These are phyloP conservation scores for Penicillium sp. DNA, from an alignment of 2,329 filamentous ascomycete species.

Conservation along the genomic window DNA sequence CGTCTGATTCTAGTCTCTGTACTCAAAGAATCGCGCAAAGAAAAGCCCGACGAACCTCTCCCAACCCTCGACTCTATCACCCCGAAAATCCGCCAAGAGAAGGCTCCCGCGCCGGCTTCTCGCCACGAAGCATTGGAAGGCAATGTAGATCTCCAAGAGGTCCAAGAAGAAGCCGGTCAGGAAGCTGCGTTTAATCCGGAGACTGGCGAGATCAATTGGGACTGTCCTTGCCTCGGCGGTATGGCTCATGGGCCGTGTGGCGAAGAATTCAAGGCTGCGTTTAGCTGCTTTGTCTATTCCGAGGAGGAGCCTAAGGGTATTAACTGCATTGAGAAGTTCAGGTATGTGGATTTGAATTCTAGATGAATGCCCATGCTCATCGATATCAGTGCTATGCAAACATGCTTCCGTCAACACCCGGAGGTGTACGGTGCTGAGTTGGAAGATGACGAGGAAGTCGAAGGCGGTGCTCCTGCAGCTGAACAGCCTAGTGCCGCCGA, in stretches of 20 bases:
- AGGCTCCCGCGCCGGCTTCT: constrained; percentile 15
- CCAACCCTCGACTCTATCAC: constrained; percentile 63
- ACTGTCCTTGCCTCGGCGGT: constrained; percentile 92
- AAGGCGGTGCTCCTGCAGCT: constrained; percentile 30
- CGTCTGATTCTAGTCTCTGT: constrained; percentile 28
- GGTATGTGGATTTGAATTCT: too few species aligned
- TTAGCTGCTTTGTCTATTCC: constrained; percentile 97
- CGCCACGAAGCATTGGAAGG: constrained; percentile 14
- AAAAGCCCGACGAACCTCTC: constrained; percentile 43
- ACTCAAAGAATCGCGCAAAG: constrained; percentile 23
- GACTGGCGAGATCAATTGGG: constrained; percentile 99
- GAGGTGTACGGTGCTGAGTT: constrained; percentile 89
- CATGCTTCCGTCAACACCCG: constrained; percentile 88
- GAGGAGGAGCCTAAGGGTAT: constrained; percentile 94
- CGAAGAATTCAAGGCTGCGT: constrained; percentile 88
- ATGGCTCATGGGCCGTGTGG: constrained; percentile 97
- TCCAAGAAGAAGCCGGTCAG: constrained; percentile 76
- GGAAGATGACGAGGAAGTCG: constrained; percentile 59
- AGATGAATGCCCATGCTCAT: constrained; percentile 28
- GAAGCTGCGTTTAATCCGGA: constrained; percentile 96
- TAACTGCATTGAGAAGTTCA: constrained; percentile 96
- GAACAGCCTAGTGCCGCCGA: constrained; percentile 20
- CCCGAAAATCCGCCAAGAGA: constrained; percentile 45
- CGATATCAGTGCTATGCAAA: constrained; percentile 75
- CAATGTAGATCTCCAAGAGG: constrained; percentile 44